Conservation (phyloP, 2,329 filamentous ascomycete genomes). For the Apiospora saccharicola region DNA sequence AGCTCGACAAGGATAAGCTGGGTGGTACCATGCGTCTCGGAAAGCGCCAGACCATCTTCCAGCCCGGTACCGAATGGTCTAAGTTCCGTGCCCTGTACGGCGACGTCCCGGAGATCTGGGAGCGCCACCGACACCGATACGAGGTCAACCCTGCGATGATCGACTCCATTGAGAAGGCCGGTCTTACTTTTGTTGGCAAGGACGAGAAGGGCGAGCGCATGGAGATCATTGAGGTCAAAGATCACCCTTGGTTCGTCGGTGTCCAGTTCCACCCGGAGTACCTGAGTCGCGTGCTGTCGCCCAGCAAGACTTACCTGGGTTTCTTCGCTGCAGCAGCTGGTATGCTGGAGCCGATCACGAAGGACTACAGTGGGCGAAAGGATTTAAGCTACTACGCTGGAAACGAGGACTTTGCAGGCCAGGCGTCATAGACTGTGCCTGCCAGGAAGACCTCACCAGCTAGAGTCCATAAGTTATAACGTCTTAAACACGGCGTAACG, state of each 20-base stretch:
- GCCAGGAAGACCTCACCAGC: background rate
- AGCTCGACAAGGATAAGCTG: conserved; percentile 64
- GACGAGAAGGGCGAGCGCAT: conserved; percentile 81
- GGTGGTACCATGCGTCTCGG: conserved; percentile 91
- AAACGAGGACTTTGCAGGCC: conserved; percentile 5
- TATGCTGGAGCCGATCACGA: conserved; percentile 57
- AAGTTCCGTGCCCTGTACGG: conserved; percentile 80
- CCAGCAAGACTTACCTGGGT: conserved; percentile 80
- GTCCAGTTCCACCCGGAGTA: conserved; percentile 94
- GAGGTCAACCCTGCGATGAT: conserved; percentile 87
- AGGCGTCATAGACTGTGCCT: background rate
- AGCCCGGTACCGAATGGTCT: conserved; percentile 78
- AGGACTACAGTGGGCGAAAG: conserved; percentile 29
- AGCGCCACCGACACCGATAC: conserved; percentile 88
- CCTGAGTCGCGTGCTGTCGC: conserved; percentile 75
- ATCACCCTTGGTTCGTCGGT: conserved; percentile 83
- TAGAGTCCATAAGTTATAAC: background rate
- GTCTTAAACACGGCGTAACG: background rate
- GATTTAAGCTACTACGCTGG: conserved; percentile 24
- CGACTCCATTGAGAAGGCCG: conserved; percentile 70
- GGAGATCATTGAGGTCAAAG: conserved; percentile 83
- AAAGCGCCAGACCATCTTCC: conserved; percentile 76
- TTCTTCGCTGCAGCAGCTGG: conserved; percentile 83
- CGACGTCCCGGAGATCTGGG: conserved; percentile 60
- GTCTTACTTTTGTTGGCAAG: conserved; percentile 80